Evolutionary conservation across 371 early-diverging fungal species (phyloP).

Genomic region (Mucor circinelloides): DNA sequence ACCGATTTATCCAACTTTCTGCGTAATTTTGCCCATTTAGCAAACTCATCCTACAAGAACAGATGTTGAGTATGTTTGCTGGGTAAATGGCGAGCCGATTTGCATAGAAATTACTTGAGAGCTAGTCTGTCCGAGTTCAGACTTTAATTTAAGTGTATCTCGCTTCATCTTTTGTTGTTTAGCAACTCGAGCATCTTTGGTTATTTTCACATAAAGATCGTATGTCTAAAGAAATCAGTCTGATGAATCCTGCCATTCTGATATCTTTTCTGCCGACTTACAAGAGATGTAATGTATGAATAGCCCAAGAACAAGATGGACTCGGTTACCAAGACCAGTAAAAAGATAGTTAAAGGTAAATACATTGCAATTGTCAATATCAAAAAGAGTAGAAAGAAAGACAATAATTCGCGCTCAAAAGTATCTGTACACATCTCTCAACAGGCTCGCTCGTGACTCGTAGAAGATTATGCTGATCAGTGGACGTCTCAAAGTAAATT

Average conservation of each 20-base stretch:
- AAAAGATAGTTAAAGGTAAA: slow-evolving; percentile 52
- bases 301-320: slow-evolving; percentile 59
- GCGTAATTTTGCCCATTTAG: slow-evolving; percentile 93
- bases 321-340: slow-evolving; percentile 60
- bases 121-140: slow-evolving; percentile 64
- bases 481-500: neutral
- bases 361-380: slow-evolving; percentile 36
- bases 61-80: neutral
- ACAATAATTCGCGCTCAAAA: neutral
- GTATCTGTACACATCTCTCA: neutral
- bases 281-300: slow-evolving; percentile 55
- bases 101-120: slow-evolving; percentile 54
- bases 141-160: slow-evolving; percentile 60
- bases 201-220: slow-evolving; percentile 46
- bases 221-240: slow-evolving; percentile 42
- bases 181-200: slow-evolving; percentile 43
- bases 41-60: slow-evolving; percentile 82
- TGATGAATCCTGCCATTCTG: neutral
- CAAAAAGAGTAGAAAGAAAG: neutral
- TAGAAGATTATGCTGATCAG: neutral
- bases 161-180: slow-evolving; percentile 62
- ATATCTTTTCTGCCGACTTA: slow-evolving; percentile 14
- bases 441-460: neutral
- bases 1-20: slow-evolving; percentile 77
- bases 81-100: neutral